Evolutionary conservation across 2,329 filamentous ascomycete species (phyloP), one percentile per base, ranked within the genome.

Genomic region (Cytospora piceicola): DNA sequence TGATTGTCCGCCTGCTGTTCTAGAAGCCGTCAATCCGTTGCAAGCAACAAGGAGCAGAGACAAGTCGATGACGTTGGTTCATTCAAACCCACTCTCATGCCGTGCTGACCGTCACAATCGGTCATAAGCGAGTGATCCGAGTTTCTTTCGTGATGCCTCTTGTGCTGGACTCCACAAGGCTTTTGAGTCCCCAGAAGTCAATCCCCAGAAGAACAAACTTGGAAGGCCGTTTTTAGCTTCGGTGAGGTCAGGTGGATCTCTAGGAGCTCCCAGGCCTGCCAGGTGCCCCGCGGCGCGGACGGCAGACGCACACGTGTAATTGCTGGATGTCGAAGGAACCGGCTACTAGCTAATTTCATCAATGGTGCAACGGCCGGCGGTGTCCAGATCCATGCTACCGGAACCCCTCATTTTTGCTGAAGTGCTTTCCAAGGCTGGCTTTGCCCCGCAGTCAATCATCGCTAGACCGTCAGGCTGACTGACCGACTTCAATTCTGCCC

Each of bases 61-160:
- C 29, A 46, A 54, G 24, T 36, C 29, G 46, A 52, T 39, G 55
- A 58, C 62, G 39, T 52, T 61, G 46, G 61, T 58, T 64, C 57
- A 52, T 61, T 49, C 55, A 61, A 61, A 17, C 61, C 39, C 65
- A 65, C 24, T 51, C 20, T 59, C 34, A 39, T 64, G 34, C 57
- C 54, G 58, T 46, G 59, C 58, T 62, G 58, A 65, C 63, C 58
- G 63, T 67, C 55, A 59, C 39, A 63, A 58, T 63, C 66, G 66
- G 66, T 67, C 66, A 67, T 67, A 57, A 65, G 66, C 66, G 66
- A 63, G 59, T 46, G 63, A 68, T 66, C 66, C 66, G 66, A 59
- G 52, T 68, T 66, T 68, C 61, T 68, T 68, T 68, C 66, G 66
- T 68, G 66, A 65, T 63, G 63, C 63, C 61, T 58, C 34, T 65